These are phyloP conservation scores for Perkinsus olseni DNA, from an alignment of 169 alveolate species.

Conservation along the genomic window DNA sequence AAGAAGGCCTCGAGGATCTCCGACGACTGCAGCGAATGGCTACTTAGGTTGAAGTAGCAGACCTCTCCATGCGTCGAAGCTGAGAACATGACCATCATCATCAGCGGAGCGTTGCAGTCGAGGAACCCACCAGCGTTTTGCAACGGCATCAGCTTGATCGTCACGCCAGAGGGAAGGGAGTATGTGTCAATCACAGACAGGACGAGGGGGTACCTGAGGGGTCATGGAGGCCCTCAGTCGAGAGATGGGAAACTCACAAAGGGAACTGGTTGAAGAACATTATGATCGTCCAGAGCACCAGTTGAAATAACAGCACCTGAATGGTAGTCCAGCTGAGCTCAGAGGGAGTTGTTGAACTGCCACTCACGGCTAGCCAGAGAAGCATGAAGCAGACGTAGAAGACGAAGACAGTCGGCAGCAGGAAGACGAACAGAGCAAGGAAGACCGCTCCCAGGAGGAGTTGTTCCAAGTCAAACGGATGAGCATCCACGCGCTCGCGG, in stretches of 20 bases:
- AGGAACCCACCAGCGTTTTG: not conserved
- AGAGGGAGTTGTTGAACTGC: not conserved
- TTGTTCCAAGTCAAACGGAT: conserved; percentile 29
- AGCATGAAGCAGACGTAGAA: conserved; percentile 22
- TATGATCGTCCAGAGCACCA: not conserved
- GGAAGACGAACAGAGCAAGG: conserved; percentile 19
- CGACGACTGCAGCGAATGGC: not conserved
- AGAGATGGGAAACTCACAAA: not conserved
- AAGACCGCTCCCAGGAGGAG: conserved; percentile 22
- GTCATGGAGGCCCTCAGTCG: not conserved
- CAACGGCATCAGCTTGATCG: not conserved
- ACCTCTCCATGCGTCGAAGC: not conserved
- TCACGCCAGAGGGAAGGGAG: not conserved
- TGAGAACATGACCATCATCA: not conserved
- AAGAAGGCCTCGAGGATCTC: not conserved
- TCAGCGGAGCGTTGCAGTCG: not conserved
- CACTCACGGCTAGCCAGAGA: conserved; percentile 15
- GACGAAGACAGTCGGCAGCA: conserved; percentile 21
- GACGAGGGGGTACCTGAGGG: not conserved
- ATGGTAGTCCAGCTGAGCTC: not conserved
- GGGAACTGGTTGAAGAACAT: not conserved
- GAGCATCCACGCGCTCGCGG: conserved; percentile 35
- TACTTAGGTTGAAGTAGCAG: not conserved
- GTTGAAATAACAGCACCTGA: not conserved
- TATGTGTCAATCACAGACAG: not conserved